Conservation (phyloP, 495 filamentous ascomycete genomes). For the Trichoderma asperelloides region DNA sequence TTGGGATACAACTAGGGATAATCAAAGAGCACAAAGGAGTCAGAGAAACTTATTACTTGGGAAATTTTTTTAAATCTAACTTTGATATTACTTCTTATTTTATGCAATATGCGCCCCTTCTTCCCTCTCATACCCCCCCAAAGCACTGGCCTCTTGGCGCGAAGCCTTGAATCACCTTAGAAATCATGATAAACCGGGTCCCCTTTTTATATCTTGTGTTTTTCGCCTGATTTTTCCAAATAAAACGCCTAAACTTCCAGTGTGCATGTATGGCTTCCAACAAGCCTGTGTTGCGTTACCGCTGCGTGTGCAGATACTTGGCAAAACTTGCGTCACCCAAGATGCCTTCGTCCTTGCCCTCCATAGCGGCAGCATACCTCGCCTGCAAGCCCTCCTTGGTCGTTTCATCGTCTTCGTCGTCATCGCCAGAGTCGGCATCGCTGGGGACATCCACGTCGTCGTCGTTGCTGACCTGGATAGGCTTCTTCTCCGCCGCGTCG, state of each 20-base stretch:
- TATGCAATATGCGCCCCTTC: not conserved
- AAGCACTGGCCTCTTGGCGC: not conserved
- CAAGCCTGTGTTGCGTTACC: slow-evolving; percentile 5
- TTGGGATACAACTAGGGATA: not conserved
- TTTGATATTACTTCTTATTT: not conserved
- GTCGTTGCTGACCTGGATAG: slow-evolving; percentile 13
- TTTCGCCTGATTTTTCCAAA: slow-evolving; percentile 19
- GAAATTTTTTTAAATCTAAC: not conserved
- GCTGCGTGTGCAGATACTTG: slow-evolving; percentile 42
- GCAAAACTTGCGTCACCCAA: slow-evolving; percentile 50
- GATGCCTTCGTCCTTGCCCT: slow-evolving; percentile 34
- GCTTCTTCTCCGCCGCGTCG: slow-evolving; percentile 12
- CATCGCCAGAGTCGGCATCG: slow-evolving; percentile 29
- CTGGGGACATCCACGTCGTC: slow-evolving; percentile 46
- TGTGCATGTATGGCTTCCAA: not conserved
- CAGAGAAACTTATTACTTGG: not conserved
- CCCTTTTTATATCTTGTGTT: slow-evolving; percentile 18
- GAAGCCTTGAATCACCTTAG: too few relatives aligned
- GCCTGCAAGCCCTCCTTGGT: slow-evolving; percentile 50
- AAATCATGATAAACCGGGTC: not conserved
- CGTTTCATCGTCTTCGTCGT: slow-evolving; percentile 41
- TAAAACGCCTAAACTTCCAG: slow-evolving; percentile 1
- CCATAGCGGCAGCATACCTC: slow-evolving; percentile 52
- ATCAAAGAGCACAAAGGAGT: not conserved
- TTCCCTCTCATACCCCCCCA: not conserved